Base-by-base conservation (phyloP, 306 rosid species). In the Psophocarpus tetragonolobus region DNA sequence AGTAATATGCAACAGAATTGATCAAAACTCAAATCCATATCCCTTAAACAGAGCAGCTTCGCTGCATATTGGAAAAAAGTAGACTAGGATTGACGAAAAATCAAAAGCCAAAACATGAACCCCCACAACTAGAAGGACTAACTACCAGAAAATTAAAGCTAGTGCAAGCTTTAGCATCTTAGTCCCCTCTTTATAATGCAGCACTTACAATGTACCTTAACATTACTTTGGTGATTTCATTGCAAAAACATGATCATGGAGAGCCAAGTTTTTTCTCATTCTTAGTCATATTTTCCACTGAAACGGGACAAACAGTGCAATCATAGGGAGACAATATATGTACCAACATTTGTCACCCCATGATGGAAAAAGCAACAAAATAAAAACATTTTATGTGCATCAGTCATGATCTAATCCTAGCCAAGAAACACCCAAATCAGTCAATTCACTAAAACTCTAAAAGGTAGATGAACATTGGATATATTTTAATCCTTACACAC, bases 361-460 rank as follows among this genome's bases (percentile, higher is more conserved):
- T 24, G 54, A 75, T 4, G 27, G 54, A 70, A 76, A 26, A 20
- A 30, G 64, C 30, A 64, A 51, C 35, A 30, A 53, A 30, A 53
- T 23, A 27, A 61, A 35, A 68, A 41, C 51, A 26, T 12, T 68
- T 10, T 41, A 14, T 23, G 12, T 30, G 42, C 48, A 62, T 24
- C 21, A 39, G 5, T 62, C n/a, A 30, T 61, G 64, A 44, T 15
- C 32, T 8, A 33, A 51, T 41, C 26, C 42, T 51, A 50, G 51
- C 38, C 39, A 26, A 76, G 36, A 29, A 67, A 56, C 61, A 30
- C 14, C 47, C 48, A 58, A 58, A 47, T 67, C 65, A 58, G 32
- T 67, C 42, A 73, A 68, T 66, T 63, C 44, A 68, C 67, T 58
- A 27, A 42, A 78, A 53, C 44, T 60, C 67, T 58, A 27, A 42